Evolutionary conservation across 768 basidiomycete species (phyloP).

Genomic region (Boletus patriciae): DNA sequence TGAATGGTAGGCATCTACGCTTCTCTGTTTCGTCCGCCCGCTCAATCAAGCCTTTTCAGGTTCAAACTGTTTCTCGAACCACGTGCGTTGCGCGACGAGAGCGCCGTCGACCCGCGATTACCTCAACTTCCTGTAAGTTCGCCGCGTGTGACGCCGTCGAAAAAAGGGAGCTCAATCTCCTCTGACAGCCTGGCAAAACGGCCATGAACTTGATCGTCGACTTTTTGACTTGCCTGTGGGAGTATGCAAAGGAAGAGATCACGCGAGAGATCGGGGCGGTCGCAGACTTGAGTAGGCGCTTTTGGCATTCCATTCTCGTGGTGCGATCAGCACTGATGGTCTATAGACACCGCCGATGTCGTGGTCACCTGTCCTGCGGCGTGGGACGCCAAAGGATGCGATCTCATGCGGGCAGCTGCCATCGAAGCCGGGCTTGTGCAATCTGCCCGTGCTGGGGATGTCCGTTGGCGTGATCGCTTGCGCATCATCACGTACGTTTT

Average conservation of each 20-base stretch:
- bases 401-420: conserved; percentile 83
- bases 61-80: conserved; percentile 91
- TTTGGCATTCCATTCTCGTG: neutral
- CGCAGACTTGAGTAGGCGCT: conserved; percentile 71
- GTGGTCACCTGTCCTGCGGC: conserved; percentile 88
- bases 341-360: conserved; percentile 75
- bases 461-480: conserved; percentile 75
- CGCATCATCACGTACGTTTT: conserved; percentile 68
- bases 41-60: conserved; percentile 35
- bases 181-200: conserved; percentile 64
- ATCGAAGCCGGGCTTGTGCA: conserved; percentile 79
- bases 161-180: neutral
- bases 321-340: neutral
- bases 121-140: conserved; percentile 72
- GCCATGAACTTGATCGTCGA: conserved; percentile 81
- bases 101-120: conserved; percentile 70
- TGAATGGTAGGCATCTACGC: conserved; percentile 44
- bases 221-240: conserved; percentile 81
- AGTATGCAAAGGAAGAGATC: conserved; percentile 83
- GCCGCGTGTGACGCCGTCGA: neutral
- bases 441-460: conserved; percentile 66
- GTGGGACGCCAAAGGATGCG: conserved; percentile 85
- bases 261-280: conserved; percentile 85
- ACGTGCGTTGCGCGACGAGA: conserved; percentile 70
- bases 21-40: neutral